phyloP scores from a whole-genome alignment of 139 green algal genomes.

The Chloropicon primus region DNA sequence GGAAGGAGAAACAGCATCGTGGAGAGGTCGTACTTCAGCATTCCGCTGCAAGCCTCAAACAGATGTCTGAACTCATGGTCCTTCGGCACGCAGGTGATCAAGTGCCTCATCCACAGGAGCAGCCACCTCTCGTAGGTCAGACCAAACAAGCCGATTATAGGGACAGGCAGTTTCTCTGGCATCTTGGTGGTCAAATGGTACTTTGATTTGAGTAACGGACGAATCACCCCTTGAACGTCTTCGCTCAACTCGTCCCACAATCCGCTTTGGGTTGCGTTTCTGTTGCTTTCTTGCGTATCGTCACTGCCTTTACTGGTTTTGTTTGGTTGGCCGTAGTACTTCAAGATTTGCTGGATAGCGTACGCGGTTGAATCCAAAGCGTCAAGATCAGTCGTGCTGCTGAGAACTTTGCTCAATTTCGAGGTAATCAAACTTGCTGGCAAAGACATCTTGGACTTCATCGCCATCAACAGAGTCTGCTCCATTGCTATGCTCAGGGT shows the following conservation, averaged over 20 bases:
- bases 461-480: slow-evolving; percentile 10
- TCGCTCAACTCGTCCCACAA: slow-evolving; percentile 42
- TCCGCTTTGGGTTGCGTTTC: not conserved
- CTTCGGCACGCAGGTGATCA: slow-evolving; percentile 16
- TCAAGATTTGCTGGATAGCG: slow-evolving; percentile 8
- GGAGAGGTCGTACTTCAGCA: slow-evolving; percentile 54
- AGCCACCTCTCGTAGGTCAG: slow-evolving; percentile 61
- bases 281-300: not conserved
- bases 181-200: slow-evolving; percentile 16
- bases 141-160: not conserved
- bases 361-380: slow-evolving; percentile 31
- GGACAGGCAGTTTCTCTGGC: not conserved
- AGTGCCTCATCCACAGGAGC: slow-evolving; percentile 44
- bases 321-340: not conserved
- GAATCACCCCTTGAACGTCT: slow-evolving; percentile 39
- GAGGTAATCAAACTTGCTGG: slow-evolving; percentile 23
- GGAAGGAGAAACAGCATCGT: slow-evolving; percentile 74
- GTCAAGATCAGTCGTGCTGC: slow-evolving; percentile 46
- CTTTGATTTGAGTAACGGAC: slow-evolving; percentile 39
- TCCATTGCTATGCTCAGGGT: slow-evolving; percentile 20
- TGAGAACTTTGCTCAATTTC: slow-evolving; percentile 68
- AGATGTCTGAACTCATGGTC: slow-evolving; percentile 14
- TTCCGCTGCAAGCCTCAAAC: slow-evolving; percentile 40
- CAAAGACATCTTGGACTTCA: slow-evolving; percentile 13
- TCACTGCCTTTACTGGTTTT: not conserved